Percentiles rank a stretch among this genome's conserved stretches.
phyloP scores from a whole-genome alignment of 768 basidiomycete genomes.

The Agrocybe praecox region DNA sequence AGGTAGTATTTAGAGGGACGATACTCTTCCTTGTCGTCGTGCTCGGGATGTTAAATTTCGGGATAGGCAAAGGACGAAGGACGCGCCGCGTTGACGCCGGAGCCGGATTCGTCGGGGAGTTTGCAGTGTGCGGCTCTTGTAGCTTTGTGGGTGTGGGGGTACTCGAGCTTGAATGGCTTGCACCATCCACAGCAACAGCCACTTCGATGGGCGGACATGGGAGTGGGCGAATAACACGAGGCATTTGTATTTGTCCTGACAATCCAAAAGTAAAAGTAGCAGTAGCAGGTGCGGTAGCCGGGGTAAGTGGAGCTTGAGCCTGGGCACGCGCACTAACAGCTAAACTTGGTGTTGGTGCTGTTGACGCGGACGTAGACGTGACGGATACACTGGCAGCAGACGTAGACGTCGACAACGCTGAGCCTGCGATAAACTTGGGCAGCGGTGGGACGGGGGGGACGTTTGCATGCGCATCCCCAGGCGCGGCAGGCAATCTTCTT shows the following conservation, averaged over 20 bases:
- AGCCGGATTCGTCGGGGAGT: background rate
- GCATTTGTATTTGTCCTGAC: background rate
- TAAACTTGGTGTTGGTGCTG: too few relatives aligned
- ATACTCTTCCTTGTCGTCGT: background rate
- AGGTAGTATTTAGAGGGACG: background rate
- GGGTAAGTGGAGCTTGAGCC: background rate
- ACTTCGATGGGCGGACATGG: conserved; percentile 2
- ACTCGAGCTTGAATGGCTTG: background rate
- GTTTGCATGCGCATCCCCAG: too few relatives aligned
- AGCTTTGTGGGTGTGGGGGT: background rate
- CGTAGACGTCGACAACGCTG: background rate
- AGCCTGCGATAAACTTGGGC: background rate
- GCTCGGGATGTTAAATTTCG: background rate
- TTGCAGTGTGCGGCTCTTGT: too few relatives aligned
- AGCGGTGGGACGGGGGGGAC: conserved; percentile 6
- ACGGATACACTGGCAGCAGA: background rate
- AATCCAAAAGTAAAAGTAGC: too few relatives aligned
- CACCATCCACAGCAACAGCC: too few relatives aligned
- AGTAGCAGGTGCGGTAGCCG: background rate
- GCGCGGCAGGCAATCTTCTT: conserved; percentile 10
- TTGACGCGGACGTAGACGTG: too few relatives aligned
- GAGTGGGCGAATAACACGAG: background rate
- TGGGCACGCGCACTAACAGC: too few relatives aligned
- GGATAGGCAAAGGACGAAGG: conserved; percentile 7
- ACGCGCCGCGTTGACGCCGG: background rate